Conservation (phyloP, 164 flowering plant species). For the Vitis riparia region DNA sequence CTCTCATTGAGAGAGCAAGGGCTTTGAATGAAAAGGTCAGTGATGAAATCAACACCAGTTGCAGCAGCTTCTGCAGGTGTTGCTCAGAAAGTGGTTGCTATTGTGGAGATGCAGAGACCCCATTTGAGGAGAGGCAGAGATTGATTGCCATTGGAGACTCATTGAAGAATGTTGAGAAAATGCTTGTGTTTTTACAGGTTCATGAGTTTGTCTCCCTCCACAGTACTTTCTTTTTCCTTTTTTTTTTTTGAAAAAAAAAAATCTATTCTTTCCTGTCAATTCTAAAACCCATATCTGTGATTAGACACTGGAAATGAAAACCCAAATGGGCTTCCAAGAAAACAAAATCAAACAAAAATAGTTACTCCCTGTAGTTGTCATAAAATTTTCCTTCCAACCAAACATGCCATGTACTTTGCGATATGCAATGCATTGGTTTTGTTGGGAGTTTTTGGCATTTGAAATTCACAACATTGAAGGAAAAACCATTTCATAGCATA, state of each 20-base stretch:
- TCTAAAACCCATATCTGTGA: too few species aligned
- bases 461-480: too few species aligned
- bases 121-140: slow-evolving; percentile 20
- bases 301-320: too few species aligned
- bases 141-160: slow-evolving; percentile 28
- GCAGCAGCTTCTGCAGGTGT: slow-evolving; percentile 12
- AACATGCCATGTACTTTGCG: too few species aligned
- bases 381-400: too few species aligned
- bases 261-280: too few species aligned
- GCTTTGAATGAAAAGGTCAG: slow-evolving; percentile 16
- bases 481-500: too few species aligned
- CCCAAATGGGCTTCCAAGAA: too few species aligned
- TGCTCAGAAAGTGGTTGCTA: slow-evolving; percentile 15
- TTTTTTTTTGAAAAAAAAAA: neutral
- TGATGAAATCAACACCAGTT: slow-evolving; percentile 17
- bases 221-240: neutral
- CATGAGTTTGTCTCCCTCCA: neutral
- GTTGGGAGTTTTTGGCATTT: too few species aligned
- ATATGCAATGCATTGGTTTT: too few species aligned
- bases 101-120: slow-evolving; percentile 14
- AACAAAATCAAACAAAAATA: too few species aligned
- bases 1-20: slow-evolving; percentile 25
- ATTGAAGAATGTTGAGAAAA: slow-evolving; percentile 15
- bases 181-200: slow-evolving; percentile 17
- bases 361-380: too few species aligned